Evolutionary conservation across 805 yeast genomes (phyloP).

Genomic region (Cyberlindnera japonica): DNA sequence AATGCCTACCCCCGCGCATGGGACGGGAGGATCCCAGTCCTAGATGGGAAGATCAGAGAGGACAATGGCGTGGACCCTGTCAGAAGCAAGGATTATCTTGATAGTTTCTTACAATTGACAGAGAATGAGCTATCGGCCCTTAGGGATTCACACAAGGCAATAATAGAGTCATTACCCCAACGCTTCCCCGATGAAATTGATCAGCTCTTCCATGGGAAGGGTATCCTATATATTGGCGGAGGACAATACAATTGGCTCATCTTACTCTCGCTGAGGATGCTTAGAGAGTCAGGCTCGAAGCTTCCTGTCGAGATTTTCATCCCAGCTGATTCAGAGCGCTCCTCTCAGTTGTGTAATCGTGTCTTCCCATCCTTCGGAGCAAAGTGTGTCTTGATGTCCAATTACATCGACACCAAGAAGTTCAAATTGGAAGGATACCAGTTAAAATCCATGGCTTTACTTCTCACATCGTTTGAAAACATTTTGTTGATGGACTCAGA

Average conservation of each 20-base stretch:
- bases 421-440: constrained; percentile 55
- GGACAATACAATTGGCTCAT: constrained; percentile 65
- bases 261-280: constrained; percentile 44
- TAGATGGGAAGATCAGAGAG: constrained; percentile 25
- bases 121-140: constrained; percentile 11
- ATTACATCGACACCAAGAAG: constrained; percentile 38
- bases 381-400: constrained; percentile 51
- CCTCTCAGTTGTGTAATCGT: constrained; percentile 61
- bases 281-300: constrained; percentile 62
- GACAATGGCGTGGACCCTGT: constrained; percentile 23
- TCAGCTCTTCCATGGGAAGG: constrained; percentile 43
- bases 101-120: constrained; percentile 16
- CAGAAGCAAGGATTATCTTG: constrained; percentile 23
- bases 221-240: constrained; percentile 74
- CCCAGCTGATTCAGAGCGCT: constrained; percentile 67
- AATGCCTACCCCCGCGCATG: neutral
- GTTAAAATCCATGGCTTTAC: constrained; percentile 65
- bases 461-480: constrained; percentile 75
- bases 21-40: constrained; percentile 18
- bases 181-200: constrained; percentile 36
- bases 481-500: constrained; percentile 76
- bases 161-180: constrained; percentile 34
- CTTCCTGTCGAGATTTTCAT: constrained; percentile 81
- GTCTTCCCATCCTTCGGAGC: constrained; percentile 67
- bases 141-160: constrained; percentile 19